A percentile compares a stretch with the other conserved stretches of the same genome.
Conservation (phyloP, 208 protist species). For the Crithidia fasciculata region DNA sequence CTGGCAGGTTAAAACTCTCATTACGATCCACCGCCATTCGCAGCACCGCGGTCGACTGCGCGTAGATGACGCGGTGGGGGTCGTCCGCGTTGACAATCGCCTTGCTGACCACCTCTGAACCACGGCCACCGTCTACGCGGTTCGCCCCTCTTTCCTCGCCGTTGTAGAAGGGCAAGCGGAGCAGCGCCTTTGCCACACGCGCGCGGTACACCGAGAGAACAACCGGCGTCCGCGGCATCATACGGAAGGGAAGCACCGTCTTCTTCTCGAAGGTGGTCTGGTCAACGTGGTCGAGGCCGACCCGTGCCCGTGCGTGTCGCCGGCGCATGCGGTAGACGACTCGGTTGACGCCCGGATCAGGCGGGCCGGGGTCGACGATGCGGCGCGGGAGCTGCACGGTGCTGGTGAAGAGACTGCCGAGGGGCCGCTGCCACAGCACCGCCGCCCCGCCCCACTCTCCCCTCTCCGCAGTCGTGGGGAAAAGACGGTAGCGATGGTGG, state of each 20-base stretch:
- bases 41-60: conserved; percentile 10
- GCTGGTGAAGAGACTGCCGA: conserved; percentile 22
- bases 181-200: conserved; percentile 25
- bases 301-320: neutral
- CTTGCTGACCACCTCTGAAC: neutral
- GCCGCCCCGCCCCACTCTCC: conserved; percentile 20
- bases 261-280: conserved; percentile 22
- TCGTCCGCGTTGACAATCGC: conserved; percentile 2
- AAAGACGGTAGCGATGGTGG: neutral
- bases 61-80: conserved; percentile 23
- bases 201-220: conserved; percentile 23
- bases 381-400: conserved; percentile 20
- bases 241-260: conserved; percentile 7
- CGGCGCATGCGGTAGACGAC: neutral
- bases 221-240: conserved; percentile 18
- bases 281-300: conserved; percentile 24
- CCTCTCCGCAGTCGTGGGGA: conserved; percentile 3
- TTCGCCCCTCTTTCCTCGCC: no score
- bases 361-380: neutral
- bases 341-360: neutral
- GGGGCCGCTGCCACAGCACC: conserved; percentile 24
- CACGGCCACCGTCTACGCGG: no score
- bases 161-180: no score
- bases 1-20: no score
- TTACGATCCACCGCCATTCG: conserved; percentile 6